Percentiles rank a stretch among this genome's conserved stretches.
Evolutionary conservation across 352 stramenopile species (phyloP).

Genomic region (Phytophthora pisi): DNA sequence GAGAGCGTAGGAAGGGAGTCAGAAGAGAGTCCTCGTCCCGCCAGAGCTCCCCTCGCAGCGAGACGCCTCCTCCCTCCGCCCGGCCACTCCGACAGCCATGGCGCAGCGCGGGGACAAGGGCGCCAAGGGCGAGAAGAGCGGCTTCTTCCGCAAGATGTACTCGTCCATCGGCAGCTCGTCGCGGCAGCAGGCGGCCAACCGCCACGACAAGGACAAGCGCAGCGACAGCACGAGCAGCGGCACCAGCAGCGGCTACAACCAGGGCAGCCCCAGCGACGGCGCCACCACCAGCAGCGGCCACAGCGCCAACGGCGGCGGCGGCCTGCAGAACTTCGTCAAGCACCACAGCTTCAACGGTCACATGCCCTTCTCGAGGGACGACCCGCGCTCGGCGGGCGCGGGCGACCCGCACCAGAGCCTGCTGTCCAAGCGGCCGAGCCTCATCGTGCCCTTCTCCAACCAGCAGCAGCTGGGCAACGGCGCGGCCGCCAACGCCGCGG

Average conservation of each 20-base stretch:
- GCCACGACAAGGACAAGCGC: conserved; percentile 40
- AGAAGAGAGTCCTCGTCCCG: conserved; percentile 1
- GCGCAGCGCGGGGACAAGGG: conserved; percentile 50
- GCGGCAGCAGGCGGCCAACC: conserved; percentile 30
- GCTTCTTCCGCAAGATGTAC: conserved; percentile 71
- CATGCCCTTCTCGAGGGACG: conserved; percentile 61
- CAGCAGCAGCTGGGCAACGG: conserved; percentile 29
- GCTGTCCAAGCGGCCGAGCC: conserved; percentile 71
- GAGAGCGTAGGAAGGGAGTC: conserved; percentile 17
- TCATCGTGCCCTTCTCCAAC: conserved; percentile 74
- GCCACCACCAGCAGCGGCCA: conserved; percentile 44
- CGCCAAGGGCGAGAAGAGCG: conserved; percentile 47
- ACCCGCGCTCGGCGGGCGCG: conserved; percentile 10
- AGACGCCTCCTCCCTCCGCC: conserved; percentile 8
- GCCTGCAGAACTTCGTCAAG: conserved; percentile 50
- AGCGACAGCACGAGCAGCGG: conserved; percentile 43
- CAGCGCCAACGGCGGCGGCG: conserved; percentile 7
- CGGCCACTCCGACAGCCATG: conserved; percentile 24
- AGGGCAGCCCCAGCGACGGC: conserved; percentile 37
- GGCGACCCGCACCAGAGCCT: conserved; percentile 53
- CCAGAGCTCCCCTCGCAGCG: conserved; percentile 6
- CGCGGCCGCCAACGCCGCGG: conserved; percentile 17
- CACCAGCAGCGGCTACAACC: conserved; percentile 41
- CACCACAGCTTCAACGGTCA: conserved; percentile 80
- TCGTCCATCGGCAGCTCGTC: conserved; percentile 64